Conservation (phyloP, 495 filamentous ascomycete species). For the Aspergillus asperescens region DNA sequence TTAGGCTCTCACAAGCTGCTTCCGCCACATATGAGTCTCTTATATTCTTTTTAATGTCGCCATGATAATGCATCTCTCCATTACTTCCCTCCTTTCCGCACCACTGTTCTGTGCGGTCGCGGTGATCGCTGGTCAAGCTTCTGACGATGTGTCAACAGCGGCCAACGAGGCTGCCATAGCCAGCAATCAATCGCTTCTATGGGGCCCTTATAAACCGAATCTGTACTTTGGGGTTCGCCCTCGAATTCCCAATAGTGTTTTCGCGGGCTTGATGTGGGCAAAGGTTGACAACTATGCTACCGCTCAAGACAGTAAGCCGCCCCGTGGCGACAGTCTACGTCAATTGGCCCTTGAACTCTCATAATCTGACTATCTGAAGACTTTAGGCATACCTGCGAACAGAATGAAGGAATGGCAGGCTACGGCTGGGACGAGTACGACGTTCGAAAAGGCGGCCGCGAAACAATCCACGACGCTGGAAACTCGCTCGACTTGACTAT, state of each 20-base stretch:
- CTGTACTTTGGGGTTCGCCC: constrained; percentile 93
- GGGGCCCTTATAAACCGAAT: constrained; percentile 94
- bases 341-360: not conserved
- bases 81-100: constrained; percentile 25
- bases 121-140: constrained; percentile 28
- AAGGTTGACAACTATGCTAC: constrained; percentile 75
- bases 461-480: constrained; percentile 82
- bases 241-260: constrained; percentile 77
- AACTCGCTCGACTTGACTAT: constrained; percentile 89
- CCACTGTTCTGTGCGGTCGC: constrained; percentile 31
- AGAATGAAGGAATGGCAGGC: constrained; percentile 87
- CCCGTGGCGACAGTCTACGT: not conserved
- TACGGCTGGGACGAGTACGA: constrained; percentile 99
- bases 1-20: constrained; percentile 3
- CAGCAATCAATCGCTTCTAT: constrained; percentile 83
- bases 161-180: constrained; percentile 43
- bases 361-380: constrained; percentile 42
- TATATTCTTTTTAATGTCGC: constrained; percentile 23
- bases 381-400: constrained; percentile 92
- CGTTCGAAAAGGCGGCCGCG: constrained; percentile 73
- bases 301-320: constrained; percentile 71
- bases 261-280: constrained; percentile 83
- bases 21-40: constrained; percentile 14
- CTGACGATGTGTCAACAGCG: constrained; percentile 35
- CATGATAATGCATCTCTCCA: constrained; percentile 31